These are phyloP conservation scores for Gloeostereum incarnatum DNA, from an alignment of 768 basidiomycete species.

Conservation along the genomic window DNA sequence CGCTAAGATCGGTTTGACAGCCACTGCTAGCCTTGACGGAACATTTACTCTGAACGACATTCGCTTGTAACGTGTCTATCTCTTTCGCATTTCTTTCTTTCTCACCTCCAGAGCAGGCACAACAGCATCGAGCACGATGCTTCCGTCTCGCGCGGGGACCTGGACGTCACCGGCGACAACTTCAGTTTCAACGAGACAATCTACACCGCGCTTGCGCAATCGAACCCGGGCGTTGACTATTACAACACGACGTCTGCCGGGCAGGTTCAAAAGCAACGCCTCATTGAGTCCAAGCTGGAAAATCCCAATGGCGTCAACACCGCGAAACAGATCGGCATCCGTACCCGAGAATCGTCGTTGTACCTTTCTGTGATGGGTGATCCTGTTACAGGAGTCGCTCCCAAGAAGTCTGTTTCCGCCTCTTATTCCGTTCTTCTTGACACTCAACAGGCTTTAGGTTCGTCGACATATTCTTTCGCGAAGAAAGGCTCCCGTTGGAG, in stretches of 20 bases:
- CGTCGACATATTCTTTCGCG: constrained; percentile 11
- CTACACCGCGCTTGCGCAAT: constrained; percentile 7
- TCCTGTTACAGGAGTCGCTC: constrained; percentile 7
- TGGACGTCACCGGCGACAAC: constrained; percentile 7
- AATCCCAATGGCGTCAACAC: constrained; percentile 9
- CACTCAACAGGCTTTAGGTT: constrained; percentile 3
- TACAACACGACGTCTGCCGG: constrained; percentile 9
- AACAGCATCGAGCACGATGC: constrained; percentile 10
- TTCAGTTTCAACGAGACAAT: constrained; percentile 9
- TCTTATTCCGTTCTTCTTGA: not conserved
- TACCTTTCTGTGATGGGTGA: constrained; percentile 9
- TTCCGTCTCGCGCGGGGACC: constrained; percentile 7
- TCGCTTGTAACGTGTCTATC: not conserved
- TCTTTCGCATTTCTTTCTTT: not conserved
- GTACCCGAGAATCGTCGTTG: constrained; percentile 6
- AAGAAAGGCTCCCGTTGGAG: constrained; percentile 10
- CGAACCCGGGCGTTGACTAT: constrained; percentile 10
- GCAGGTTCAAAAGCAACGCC: constrained; percentile 6
- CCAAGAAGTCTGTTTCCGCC: constrained; percentile 7
- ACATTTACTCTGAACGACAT: too few relatives aligned
- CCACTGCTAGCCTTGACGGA: not conserved
- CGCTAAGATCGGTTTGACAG: constrained; percentile 13
- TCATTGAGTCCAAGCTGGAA: constrained; percentile 3
- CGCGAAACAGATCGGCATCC: constrained; percentile 7
- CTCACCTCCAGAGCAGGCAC: constrained; percentile 5